Conservation (phyloP, 1,139 yeast species). For the Protomyces inundatus region DNA sequence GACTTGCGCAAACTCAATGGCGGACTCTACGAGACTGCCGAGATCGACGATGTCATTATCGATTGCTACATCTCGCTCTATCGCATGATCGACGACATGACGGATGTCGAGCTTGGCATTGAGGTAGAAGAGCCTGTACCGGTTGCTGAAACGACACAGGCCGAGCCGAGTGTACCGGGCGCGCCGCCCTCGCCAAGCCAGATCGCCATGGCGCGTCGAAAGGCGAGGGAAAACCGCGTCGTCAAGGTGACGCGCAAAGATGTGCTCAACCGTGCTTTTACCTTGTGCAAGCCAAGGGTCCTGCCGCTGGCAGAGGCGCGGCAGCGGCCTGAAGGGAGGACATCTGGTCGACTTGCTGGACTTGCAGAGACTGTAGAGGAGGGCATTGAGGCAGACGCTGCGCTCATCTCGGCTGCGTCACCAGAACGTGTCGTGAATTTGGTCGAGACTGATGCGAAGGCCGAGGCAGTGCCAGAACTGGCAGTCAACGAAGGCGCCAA, state of each 20-base stretch:
- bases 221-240: background rate
- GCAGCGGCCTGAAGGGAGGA: background rate
- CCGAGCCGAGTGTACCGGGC: background rate
- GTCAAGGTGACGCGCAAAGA: conserved; percentile 8
- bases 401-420: background rate
- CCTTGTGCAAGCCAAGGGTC: conserved; percentile 6
- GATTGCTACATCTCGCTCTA: conserved; percentile 25
- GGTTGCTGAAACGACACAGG: background rate
- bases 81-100: background rate
- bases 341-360: background rate
- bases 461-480: no score
- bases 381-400: background rate
- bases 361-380: background rate
- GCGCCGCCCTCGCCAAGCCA: background rate
- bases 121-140: background rate
- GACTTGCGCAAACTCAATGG: conserved; percentile 27
- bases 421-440: no score
- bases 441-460: no score
- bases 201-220: background rate
- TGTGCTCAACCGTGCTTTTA: conserved; percentile 5
- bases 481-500: no score
- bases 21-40: conserved; percentile 23
- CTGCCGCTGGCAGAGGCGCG: background rate
- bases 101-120: background rate
- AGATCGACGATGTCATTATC: conserved; percentile 26